Evolutionary conservation across 352 stramenopile genomes (phyloP).

Genomic region (Aphanomyces invadans): DNA sequence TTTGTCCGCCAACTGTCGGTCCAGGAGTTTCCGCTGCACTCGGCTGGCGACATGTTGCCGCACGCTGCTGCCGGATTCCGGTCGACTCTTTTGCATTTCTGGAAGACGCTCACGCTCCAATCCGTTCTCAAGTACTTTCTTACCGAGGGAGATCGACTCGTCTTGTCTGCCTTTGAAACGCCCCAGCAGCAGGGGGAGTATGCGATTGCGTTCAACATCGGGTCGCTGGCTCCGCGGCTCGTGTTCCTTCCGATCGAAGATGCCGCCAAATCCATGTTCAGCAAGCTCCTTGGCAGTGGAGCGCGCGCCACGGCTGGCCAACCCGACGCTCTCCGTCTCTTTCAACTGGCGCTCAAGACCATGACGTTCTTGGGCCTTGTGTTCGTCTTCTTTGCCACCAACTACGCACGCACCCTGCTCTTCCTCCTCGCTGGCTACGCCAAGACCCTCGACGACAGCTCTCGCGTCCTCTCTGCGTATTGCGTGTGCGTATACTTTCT

Average conservation of each 20-base stretch:
- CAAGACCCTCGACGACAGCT: conserved; percentile 50
- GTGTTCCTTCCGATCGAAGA: conserved; percentile 96
- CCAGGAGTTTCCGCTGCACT: conserved; percentile 37
- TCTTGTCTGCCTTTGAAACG: conserved; percentile 84
- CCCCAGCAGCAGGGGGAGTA: conserved; percentile 95
- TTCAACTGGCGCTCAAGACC: conserved; percentile 75
- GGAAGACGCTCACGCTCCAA: conserved; percentile 82
- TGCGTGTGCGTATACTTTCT: conserved; percentile 95
- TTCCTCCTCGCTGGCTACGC: conserved; percentile 69
- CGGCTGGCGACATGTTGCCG: conserved; percentile 50
- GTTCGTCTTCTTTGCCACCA: conserved; percentile 78
- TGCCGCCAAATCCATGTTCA: conserved; percentile 91
- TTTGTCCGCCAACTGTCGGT: conserved; percentile 44
- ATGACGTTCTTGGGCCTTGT: conserved; percentile 78
- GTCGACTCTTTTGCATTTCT: conserved; percentile 45
- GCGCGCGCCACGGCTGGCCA: conserved; percentile 5
- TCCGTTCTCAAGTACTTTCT: conserved; percentile 95
- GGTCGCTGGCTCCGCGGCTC: conserved; percentile 91
- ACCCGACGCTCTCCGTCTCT: conserved; percentile 35
- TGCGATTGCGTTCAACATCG: conserved; percentile 92
- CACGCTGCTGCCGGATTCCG: conserved; percentile 32
- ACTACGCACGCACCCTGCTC: conserved; percentile 73
- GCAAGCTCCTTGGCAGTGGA: conserved; percentile 62
- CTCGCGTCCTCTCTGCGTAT: conserved; percentile 58
- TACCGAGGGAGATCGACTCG: conserved; percentile 95